Evolutionary conservation across 1,284 basidiomycete genomes (phyloP).

Genomic region (Rhodotorula glutinis): DNA sequence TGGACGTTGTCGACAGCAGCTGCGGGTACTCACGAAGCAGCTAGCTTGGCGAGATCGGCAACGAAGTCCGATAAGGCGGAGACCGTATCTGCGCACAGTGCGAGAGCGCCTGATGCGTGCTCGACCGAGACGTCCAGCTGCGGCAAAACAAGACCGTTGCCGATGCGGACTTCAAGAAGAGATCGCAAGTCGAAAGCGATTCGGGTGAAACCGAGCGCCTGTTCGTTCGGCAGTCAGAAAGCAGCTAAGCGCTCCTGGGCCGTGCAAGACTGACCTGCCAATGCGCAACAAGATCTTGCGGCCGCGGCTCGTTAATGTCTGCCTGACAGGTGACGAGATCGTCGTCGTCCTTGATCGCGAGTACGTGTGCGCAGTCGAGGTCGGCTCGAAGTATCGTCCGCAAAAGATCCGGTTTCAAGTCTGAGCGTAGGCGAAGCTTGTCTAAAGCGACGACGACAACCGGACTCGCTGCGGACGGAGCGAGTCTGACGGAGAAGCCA

Average conservation of each 20-base stretch:
- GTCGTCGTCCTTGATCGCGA: slow-evolving; percentile 58
- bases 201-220: slow-evolving; percentile 28
- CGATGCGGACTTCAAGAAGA: slow-evolving; percentile 6
- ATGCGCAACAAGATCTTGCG: too few species aligned
- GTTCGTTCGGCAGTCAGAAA: not conserved
- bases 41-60: slow-evolving; percentile 42
- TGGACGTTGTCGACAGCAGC: too few species aligned
- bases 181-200: slow-evolving; percentile 7
- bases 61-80: slow-evolving; percentile 45
- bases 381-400: slow-evolving; percentile 58
- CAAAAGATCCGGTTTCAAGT: slow-evolving; percentile 64
- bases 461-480: slow-evolving; percentile 63
- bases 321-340: slow-evolving; percentile 8
- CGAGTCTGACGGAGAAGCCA: slow-evolving; percentile 65
- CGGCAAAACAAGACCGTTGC: slow-evolving; percentile 26
- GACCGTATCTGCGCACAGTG: slow-evolving; percentile 52
- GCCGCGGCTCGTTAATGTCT: too few species aligned
- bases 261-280: too few species aligned
- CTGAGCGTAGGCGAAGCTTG: slow-evolving; percentile 64
- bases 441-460: slow-evolving; percentile 65
- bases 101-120: slow-evolving; percentile 42
- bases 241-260: too few species aligned
- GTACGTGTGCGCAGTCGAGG: slow-evolving; percentile 54
- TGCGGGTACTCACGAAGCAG: too few species aligned
- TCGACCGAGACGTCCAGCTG: slow-evolving; percentile 29